Evolutionary conservation across 805 yeast species (phyloP).

Genomic region (Candida succiphila): DNA sequence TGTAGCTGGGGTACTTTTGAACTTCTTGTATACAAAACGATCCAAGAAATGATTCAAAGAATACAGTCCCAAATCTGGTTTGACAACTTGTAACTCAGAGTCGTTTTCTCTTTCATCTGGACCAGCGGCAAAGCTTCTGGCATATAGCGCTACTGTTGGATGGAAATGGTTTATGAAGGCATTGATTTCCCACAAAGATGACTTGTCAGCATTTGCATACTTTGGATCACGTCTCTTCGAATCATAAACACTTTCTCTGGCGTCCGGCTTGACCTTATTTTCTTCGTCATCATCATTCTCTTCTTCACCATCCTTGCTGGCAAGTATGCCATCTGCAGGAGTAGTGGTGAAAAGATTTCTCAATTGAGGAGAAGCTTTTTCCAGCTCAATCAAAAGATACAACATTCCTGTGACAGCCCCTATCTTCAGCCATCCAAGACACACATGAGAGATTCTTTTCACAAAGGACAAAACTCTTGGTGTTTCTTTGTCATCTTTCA

Average conservation of each 20-base stretch:
- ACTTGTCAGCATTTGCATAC: conserved; percentile 71
- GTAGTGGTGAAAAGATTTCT: conserved; percentile 50
- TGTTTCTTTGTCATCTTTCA: conserved; percentile 56
- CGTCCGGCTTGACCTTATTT: conserved; percentile 5
- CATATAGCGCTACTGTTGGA: conserved; percentile 82
- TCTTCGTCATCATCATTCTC: conserved; percentile 21
- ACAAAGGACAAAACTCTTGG: conserved; percentile 80
- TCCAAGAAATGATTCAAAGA: conserved; percentile 87
- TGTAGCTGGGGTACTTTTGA: conserved; percentile 64
- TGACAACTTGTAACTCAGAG: conserved; percentile 24
- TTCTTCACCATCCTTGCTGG: conserved; percentile 31
- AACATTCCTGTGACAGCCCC: conserved; percentile 86
- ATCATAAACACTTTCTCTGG: conserved; percentile 42
- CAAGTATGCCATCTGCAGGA: conserved; percentile 39
- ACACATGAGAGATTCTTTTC: conserved; percentile 79
- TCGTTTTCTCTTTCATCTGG: conserved; percentile 19
- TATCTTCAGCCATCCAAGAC: conserved; percentile 76
- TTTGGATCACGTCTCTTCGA: conserved; percentile 89
- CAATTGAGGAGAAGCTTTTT: conserved; percentile 54
- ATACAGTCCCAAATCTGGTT: conserved; percentile 87
- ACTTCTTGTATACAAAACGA: conserved; percentile 89
- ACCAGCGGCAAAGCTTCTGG: conserved; percentile 50
- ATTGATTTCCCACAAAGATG: conserved; percentile 81
- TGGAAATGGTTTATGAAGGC: conserved; percentile 78
- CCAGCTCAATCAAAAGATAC: conserved; percentile 60